Conservation (phyloP, 495 filamentous ascomycete species). For the Lasiosphaeriaceae sp. region DNA sequence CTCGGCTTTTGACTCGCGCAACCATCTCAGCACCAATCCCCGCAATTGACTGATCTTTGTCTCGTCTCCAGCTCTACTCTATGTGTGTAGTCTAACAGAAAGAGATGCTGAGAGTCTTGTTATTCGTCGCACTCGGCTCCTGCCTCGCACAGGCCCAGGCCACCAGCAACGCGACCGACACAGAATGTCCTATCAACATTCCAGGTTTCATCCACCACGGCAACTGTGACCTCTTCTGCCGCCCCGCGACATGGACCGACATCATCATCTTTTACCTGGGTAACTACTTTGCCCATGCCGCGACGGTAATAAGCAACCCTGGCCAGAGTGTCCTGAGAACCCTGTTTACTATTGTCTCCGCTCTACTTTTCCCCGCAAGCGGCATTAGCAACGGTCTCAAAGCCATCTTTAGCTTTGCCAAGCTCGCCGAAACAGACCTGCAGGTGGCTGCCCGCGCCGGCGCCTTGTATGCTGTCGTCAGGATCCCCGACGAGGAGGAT, state of each 20-base stretch:
- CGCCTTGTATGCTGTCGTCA: too few species aligned
- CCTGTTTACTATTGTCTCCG: not conserved
- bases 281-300: conserved; percentile 13
- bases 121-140: too few species aligned
- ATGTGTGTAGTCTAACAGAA: too few species aligned
- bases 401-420: not conserved
- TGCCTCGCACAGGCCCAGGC: not conserved
- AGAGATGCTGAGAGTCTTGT: too few species aligned
- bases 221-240: conserved; percentile 4
- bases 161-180: too few species aligned
- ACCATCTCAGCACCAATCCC: too few species aligned
- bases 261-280: conserved; percentile 5
- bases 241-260: conserved; percentile 4
- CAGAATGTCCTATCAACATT: not conserved
- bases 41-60: too few species aligned
- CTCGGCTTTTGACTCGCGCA: too few species aligned
- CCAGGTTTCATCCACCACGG: conserved; percentile 7
- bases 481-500: too few species aligned
- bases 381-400: not conserved
- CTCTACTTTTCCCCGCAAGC: not conserved
- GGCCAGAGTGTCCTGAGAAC: not conserved
- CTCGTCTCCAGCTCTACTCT: too few species aligned
- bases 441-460: not conserved
- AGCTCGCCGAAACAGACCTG: not conserved
- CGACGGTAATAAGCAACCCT: not conserved